These are phyloP conservation scores for Tuber brumale DNA, from an alignment of 495 filamentous ascomycete genomes.

Conservation along the genomic window DNA sequence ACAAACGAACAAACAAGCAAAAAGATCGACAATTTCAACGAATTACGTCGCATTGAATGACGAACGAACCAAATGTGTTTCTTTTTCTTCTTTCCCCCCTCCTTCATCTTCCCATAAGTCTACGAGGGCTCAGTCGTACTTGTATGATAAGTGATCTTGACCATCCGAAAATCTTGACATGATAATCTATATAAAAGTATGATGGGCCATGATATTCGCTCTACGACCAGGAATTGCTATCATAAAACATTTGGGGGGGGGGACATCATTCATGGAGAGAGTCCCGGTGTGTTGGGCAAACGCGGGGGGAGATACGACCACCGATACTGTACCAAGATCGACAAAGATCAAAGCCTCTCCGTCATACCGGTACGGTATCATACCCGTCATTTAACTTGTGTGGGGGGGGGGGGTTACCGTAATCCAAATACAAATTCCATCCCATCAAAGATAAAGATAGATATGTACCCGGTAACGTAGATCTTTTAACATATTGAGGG, in stretches of 20 bases:
- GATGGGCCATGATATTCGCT: not conserved
- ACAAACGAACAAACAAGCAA: not conserved
- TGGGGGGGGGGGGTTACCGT: too few relatives aligned
- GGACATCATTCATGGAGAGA: not conserved
- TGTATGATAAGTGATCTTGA: not conserved
- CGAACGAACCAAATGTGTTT: not conserved
- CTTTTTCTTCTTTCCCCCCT: too few relatives aligned
- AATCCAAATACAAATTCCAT: not conserved
- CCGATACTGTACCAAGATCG: not conserved
- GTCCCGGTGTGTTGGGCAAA: too few relatives aligned
- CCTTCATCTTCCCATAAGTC: not conserved
- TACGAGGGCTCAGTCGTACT: not conserved
- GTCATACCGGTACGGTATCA: not conserved
- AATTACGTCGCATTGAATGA: not conserved
- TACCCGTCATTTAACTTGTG: not conserved
- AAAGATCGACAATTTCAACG: not conserved
- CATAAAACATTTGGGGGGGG: not conserved
- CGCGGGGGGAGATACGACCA: not conserved
- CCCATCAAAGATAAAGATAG: not conserved
- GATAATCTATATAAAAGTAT: not conserved
- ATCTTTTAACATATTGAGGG: not conserved
- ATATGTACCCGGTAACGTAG: not conserved
- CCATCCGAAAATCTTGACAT: not conserved
- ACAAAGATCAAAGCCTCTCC: not conserved
- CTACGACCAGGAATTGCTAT: not conserved